Evolutionary conservation across 2,329 filamentous ascomycete species (phyloP).

Genomic region (Aspergillus pseudoterreus): DNA sequence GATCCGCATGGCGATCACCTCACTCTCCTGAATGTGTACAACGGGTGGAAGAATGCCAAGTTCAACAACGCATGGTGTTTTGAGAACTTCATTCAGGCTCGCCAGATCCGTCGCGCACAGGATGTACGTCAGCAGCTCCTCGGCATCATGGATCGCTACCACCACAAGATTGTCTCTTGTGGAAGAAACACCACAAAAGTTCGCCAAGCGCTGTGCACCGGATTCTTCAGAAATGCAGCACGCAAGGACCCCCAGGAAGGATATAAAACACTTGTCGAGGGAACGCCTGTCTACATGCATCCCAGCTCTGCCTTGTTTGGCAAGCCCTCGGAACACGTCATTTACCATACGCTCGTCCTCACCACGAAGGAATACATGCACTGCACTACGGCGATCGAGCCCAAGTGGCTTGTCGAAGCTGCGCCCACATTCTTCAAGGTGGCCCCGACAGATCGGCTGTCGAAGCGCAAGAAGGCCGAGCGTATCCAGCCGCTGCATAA

Average conservation of each 20-base stretch:
- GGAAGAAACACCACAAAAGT: conserved; percentile 84
- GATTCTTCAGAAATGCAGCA: conserved; percentile 93
- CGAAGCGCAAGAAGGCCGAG: conserved; percentile 90
- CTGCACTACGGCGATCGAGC: conserved; percentile 86
- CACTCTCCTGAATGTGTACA: conserved; percentile 93
- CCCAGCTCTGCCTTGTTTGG: conserved; percentile 89
- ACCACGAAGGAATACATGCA: conserved; percentile 95
- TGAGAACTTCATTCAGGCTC: conserved; percentile 95
- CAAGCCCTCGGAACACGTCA: conserved; percentile 93
- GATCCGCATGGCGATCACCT: conserved; percentile 92
- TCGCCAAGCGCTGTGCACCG: conserved; percentile 81
- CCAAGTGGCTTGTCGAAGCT: conserved; percentile 88
- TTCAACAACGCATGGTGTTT: conserved; percentile 90
- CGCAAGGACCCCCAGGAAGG: conserved; percentile 95
- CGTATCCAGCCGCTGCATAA: conserved; percentile 94
- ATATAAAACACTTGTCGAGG: conserved; percentile 95
- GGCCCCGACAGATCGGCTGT: conserved; percentile 77
- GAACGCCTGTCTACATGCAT: conserved; percentile 92
- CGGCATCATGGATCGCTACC: conserved; percentile 90
- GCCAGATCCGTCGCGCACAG: conserved; percentile 81
- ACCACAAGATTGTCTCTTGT: conserved; percentile 76
- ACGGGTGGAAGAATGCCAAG: conserved; percentile 84
- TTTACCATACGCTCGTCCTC: conserved; percentile 66
- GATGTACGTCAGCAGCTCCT: conserved; percentile 90
- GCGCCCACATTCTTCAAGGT: conserved; percentile 99